Evolutionary conservation across 1,139 yeast species (phyloP).

Genomic region (Blastobotrys raffinosifermentans): DNA sequence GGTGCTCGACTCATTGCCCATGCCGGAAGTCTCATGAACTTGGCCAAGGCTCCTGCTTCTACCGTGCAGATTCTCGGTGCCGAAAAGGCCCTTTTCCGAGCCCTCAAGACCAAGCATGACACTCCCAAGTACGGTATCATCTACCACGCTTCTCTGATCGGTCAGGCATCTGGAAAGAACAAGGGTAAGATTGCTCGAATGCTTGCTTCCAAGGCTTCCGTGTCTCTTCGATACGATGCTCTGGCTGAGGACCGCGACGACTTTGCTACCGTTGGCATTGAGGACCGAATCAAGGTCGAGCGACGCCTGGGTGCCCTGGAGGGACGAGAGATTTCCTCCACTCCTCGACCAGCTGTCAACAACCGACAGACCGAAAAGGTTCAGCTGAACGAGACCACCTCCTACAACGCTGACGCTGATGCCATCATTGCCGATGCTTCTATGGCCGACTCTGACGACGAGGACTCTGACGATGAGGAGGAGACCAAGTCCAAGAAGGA

Average conservation of each 20-base stretch:
- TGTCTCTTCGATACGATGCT: slow-evolving; percentile 93
- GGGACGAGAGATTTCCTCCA: slow-evolving; percentile 56
- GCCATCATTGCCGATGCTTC: slow-evolving; percentile 23
- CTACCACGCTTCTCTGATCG: slow-evolving; percentile 95
- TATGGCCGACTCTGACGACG: slow-evolving; percentile 22
- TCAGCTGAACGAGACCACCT: slow-evolving; percentile 74
- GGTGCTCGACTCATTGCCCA: slow-evolving; percentile 98
- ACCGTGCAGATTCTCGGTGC: slow-evolving; percentile 99
- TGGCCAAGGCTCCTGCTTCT: slow-evolving; percentile 98
- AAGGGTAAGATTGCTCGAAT: slow-evolving; percentile 99
- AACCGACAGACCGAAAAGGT: slow-evolving; percentile 53
- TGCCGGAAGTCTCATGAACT: slow-evolving; percentile 88
- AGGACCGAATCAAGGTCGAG: slow-evolving; percentile 90
- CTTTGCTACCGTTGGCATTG: slow-evolving; percentile 87
- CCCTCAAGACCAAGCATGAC: slow-evolving; percentile 95
- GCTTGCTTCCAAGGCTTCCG: slow-evolving; percentile 97
- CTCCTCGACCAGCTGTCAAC: slow-evolving; percentile 32
- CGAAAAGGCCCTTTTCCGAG: slow-evolving; percentile 97
- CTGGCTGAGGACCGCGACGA: slow-evolving; percentile 90
- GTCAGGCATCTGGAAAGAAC: slow-evolving; percentile 95
- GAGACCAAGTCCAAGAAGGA: slow-evolving; percentile 19
- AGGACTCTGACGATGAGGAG: slow-evolving; percentile 24
- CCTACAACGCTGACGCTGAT: slow-evolving; percentile 74
- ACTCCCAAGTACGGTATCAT: slow-evolving; percentile 98
- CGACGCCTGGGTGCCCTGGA: slow-evolving; percentile 90